phyloP scores from a whole-genome alignment of 2,329 filamentous ascomycete genomes.

The Pyricularia pennisetigena region DNA sequence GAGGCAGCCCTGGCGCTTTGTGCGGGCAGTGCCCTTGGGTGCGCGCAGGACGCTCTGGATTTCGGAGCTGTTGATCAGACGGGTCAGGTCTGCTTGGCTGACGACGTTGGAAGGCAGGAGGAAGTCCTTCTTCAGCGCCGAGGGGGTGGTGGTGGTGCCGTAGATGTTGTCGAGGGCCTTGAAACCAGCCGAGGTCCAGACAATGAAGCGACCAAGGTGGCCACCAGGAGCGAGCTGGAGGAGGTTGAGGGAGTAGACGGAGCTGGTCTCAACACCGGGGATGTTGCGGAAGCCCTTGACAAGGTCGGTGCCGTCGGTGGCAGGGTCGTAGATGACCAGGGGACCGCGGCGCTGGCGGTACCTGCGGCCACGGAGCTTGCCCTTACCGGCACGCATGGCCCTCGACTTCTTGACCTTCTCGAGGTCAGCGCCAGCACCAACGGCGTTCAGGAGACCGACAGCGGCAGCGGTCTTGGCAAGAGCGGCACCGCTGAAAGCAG shows the following conservation, averaged over 20 bases:
- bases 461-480: slow-evolving; percentile 85
- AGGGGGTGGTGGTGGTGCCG: slow-evolving; percentile 81
- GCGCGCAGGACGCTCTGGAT: slow-evolving; percentile 92
- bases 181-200: slow-evolving; percentile 98
- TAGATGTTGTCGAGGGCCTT: slow-evolving; percentile 95
- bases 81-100: slow-evolving; percentile 87
- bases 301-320: slow-evolving; percentile 90
- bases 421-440: slow-evolving; percentile 83
- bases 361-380: slow-evolving; percentile 94
- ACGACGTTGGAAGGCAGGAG: slow-evolving; percentile 88
- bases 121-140: slow-evolving; percentile 98
- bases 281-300: slow-evolving; percentile 97
- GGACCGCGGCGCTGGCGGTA: slow-evolving; percentile 97
- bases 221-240: slow-evolving; percentile 98
- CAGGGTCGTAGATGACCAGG: slow-evolving; percentile 94
- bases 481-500: slow-evolving; percentile 70
- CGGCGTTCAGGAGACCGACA: slow-evolving; percentile 75
- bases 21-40: slow-evolving; percentile 79
- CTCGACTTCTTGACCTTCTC: slow-evolving; percentile 94
- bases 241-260: slow-evolving; percentile 92
- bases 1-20: slow-evolving; percentile 85
- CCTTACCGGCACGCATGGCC: slow-evolving; percentile 98
- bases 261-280: slow-evolving; percentile 91
- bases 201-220: slow-evolving; percentile 96
- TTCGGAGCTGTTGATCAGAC: slow-evolving; percentile 98